Evolutionary conservation across 2,329 filamentous ascomycete genomes (phyloP), one percentile per base, ranked within the genome.

Genomic region (Calonectria pteridis): DNA sequence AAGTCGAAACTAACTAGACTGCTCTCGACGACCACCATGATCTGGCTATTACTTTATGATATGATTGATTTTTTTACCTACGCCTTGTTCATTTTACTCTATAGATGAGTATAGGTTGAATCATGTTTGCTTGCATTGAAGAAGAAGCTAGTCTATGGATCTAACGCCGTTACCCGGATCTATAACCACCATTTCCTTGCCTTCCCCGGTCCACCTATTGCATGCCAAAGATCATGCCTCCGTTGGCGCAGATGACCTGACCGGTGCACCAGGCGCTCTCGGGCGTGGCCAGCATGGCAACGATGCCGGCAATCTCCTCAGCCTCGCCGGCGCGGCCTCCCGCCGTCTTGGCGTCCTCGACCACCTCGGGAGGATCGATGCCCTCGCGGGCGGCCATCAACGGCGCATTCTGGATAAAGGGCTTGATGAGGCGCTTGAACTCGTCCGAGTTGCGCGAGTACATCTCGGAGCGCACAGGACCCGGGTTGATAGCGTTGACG

Each of bases 401-500:
- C 46, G 79, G 79, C 3, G 79, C 79, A 59, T 80, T 81, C 67
- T 80, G 79, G 64, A 80, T 80, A 20, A 81, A 80, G 31, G 79
- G 79, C 76, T 80, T 80, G 72, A 80, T 79, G 43, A 81, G 77
- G 18, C 65, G 65, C 73, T 81, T 80, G 69, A 80, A 80, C 76
- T 80, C 79, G 11, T 80, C 79, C 40, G 79, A 73, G 74, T 81
- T 81, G 62, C 78, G 77, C 18, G 79, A 80, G 79, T 89, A 89
- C 88, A 89, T 87, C 50, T 84, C 84, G 4, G 85, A 87, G 74
- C 86, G 83, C n/a, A 90, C 88, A 7, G 89, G 88, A 1, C 89
- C 89, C 4, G 89, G 89, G 83, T 89, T 90, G 75, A 90, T 81
- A 69, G 87, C 85, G 79, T 90, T 90, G 68, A 90, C 88, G 43